Percentiles rank a stretch among this genome's conserved stretches.
phyloP scores from a whole-genome alignment of 331 rosid species.

The Spiraea crenata region DNA sequence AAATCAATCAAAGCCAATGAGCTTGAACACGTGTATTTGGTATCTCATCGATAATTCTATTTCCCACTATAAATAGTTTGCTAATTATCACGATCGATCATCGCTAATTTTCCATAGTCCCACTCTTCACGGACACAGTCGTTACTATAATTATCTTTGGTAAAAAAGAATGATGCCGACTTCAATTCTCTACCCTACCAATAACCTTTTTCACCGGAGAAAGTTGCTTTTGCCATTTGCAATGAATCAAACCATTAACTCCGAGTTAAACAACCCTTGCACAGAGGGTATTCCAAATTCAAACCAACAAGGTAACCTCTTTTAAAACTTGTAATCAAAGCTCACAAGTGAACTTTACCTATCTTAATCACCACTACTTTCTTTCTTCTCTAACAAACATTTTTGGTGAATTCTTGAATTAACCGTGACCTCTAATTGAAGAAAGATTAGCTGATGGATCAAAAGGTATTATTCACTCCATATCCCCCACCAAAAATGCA shows the following conservation, averaged over 20 bases:
- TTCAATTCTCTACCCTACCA: constrained; percentile 7
- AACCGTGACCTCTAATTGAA: constrained; percentile 2
- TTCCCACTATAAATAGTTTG: constrained; percentile 1
- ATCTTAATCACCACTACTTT: not conserved
- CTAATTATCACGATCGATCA: too few species aligned
- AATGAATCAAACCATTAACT: not conserved
- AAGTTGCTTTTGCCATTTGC: constrained; percentile 2
- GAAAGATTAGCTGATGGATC: not conserved
- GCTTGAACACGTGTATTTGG: constrained; percentile 25
- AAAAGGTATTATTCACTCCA: not conserved
- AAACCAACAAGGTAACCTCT: not conserved
- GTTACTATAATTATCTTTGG: constrained; percentile 8
- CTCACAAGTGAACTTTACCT: not conserved
- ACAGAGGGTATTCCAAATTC: constrained; percentile 2
- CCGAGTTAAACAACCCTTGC: constrained; percentile 13
- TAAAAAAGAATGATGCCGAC: constrained; percentile 7
- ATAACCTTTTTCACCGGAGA: not conserved
- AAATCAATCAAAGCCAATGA: constrained; percentile 8
- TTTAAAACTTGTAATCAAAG: not conserved
- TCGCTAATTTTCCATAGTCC: constrained; percentile 18
- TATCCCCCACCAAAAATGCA: not conserved
- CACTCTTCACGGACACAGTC: constrained; percentile 30
- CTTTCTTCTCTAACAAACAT: not conserved
- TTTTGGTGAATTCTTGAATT: not conserved
- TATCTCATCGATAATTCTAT: not conserved